Conservation (phyloP, 305 asterid species). For the Fraxinus ornus region DNA sequence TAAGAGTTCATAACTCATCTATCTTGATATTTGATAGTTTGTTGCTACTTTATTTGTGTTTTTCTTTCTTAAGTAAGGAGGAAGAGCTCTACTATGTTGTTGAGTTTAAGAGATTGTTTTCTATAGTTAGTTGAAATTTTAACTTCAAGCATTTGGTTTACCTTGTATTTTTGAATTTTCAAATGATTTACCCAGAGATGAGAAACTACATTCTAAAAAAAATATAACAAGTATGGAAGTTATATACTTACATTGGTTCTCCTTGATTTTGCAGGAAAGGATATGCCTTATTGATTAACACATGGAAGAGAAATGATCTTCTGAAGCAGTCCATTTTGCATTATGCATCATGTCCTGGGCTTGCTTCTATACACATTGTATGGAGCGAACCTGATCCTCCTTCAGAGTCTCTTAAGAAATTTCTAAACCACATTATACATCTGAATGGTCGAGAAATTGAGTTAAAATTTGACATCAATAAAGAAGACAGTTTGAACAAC, state of each 20-base stretch:
- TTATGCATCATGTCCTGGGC: conserved; percentile 66
- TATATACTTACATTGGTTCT: not conserved
- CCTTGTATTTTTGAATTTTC: not conserved
- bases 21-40: not conserved
- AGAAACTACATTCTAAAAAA: not conserved
- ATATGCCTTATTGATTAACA: conserved; percentile 74
- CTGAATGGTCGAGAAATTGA: conserved; percentile 51
- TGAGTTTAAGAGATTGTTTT: not conserved
- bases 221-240: not conserved
- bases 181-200: not conserved
- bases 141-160: not conserved
- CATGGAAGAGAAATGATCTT: conserved; percentile 88
- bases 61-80: not conserved
- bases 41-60: not conserved
- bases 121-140: not conserved
- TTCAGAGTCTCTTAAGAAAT: conserved; percentile 50
- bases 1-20: not conserved
- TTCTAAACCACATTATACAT: conserved; percentile 45
- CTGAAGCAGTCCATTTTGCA: conserved; percentile 72
- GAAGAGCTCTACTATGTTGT: not conserved
- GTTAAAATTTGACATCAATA: conserved; percentile 61
- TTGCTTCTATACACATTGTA: conserved; percentile 68
- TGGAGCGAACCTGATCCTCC: conserved; percentile 89
- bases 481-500: conserved; percentile 87
- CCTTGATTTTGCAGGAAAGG: conserved; percentile 51